Percentiles rank a stretch among this genome's conserved stretches.
Conservation (phyloP, 169 alveolate genomes). For the Cryptosporidium andersoni region DNA sequence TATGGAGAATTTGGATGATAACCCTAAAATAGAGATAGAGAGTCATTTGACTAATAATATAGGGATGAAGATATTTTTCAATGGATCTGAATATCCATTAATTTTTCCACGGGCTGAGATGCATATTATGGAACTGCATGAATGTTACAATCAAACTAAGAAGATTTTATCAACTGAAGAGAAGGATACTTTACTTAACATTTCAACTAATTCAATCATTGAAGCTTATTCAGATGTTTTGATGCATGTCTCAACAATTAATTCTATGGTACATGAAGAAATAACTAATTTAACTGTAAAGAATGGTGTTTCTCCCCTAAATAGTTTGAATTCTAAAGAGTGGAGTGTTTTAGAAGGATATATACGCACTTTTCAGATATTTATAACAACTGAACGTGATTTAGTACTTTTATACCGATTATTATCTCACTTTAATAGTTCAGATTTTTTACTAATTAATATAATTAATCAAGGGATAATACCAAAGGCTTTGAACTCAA, state of each 20-base stretch:
- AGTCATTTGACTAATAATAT: background rate
- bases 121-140: slow-evolving; percentile 21
- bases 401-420: slow-evolving; percentile 23
- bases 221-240: slow-evolving; percentile 47
- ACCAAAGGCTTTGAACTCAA: background rate
- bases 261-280: slow-evolving; percentile 41
- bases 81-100: slow-evolving; percentile 22
- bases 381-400: slow-evolving; percentile 58
- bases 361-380: slow-evolving; percentile 18
- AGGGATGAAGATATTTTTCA: slow-evolving; percentile 17
- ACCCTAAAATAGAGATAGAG: background rate
- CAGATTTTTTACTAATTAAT: slow-evolving; percentile 13
- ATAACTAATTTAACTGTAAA: slow-evolving; percentile 32
- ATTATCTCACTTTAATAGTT: slow-evolving; percentile 13
- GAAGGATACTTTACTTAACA: background rate
- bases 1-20: background rate
- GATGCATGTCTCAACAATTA: slow-evolving; percentile 27
- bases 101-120: slow-evolving; percentile 24
- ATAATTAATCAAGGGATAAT: background rate
- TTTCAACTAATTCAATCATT: slow-evolving; percentile 8
- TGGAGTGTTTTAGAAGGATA: slow-evolving; percentile 39
- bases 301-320: slow-evolving; percentile 8
- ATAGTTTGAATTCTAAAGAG: background rate
- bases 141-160: slow-evolving; percentile 11
- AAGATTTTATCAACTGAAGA: slow-evolving; percentile 12